Conservation (phyloP, 2,329 filamentous ascomycete species). For the Claviceps sorghi region DNA sequence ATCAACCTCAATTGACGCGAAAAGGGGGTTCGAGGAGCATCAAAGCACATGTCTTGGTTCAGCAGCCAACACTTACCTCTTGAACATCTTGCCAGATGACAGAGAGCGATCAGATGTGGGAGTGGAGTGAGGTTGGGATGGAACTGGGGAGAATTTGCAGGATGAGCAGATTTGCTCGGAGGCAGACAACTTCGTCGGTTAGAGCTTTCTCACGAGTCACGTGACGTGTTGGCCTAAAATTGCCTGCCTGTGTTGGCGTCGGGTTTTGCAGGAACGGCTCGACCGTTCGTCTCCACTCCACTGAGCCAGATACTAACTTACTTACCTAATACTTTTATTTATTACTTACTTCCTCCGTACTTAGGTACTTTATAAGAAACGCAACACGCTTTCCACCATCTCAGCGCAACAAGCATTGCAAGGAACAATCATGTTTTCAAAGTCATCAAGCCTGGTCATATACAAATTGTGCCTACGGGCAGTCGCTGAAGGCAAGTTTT, state of each 20-base stretch:
- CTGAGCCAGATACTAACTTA: background rate
- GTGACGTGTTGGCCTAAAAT: slow-evolving; percentile 21
- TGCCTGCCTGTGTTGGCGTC: slow-evolving; percentile 1
- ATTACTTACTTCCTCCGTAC: too few species aligned
- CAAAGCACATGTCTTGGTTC: slow-evolving; percentile 13
- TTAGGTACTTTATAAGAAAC: too few species aligned
- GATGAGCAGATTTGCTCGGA: slow-evolving; percentile 34
- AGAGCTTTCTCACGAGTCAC: slow-evolving; percentile 28
- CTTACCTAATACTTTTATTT: background rate
- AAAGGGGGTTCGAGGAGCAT: slow-evolving; percentile 9
- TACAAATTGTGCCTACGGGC: too few species aligned
- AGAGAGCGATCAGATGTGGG: slow-evolving; percentile 47
- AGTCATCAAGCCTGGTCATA: background rate
- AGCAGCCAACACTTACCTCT: slow-evolving; percentile 48
- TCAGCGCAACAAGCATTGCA: background rate
- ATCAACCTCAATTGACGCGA: slow-evolving; percentile 34
- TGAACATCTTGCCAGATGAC: slow-evolving; percentile 67
- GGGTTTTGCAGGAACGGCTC: slow-evolving; percentile 5
- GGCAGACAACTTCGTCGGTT: slow-evolving; percentile 27
- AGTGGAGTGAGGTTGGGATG: slow-evolving; percentile 42
- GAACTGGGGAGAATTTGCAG: slow-evolving; percentile 34
- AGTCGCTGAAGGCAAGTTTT: background rate
- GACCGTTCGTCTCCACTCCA: background rate
- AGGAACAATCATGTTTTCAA: background rate
- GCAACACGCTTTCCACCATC: background rate